Base-by-base conservation (phyloP, 768 basidiomycete species). In the Boletellus emodensis region DNA sequence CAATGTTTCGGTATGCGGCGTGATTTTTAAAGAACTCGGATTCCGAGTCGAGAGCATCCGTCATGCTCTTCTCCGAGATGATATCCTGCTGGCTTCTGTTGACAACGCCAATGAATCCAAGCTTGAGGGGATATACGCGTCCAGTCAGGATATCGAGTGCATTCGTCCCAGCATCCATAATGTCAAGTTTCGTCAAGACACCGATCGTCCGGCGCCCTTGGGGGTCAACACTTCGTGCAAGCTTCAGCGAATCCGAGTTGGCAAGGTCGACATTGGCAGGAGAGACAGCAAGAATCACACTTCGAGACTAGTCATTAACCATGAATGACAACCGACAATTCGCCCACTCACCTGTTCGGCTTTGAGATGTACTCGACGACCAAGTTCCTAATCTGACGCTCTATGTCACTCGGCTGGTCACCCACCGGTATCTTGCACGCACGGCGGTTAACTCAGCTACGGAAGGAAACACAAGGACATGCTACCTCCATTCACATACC, bases 161-260 rank as follows among this genome's bases (percentile, higher is more conserved):
- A 67, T 99, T 97, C 33, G 96, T 99, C 26, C 96, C 96, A 6
- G 94, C 94, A 61, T 98, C 96, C 96, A 99, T 99, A 40, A 99
- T 79, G 71, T 99, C 96, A 32, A 98, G 82, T 70, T 99, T 99
- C 13, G 95, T 95, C 44, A 99, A 77, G 17, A 99, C 89, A 44
- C 96, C 96, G 49, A 98, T 92, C 12, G 96, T 99, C 28, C 96
- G 83, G 28, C 96, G 84, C 11, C 95, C 94, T 69, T 96, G 92
- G 0, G 95, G 90, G 62, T 99, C 96, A 41, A 98, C 93, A 11
- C 85, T 83, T 40, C 96, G 88, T 11, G 95, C 96, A 33, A 99
- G 85, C 68, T 98, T 97, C 53, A 99, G 82, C 2, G 96, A 87
- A 67, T 98, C 96, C 0, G 96, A 98, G 68, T 98, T 99, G 63